phyloP scores from a whole-genome alignment of 2,329 filamentous ascomycete genomes.

The Chalaropsis ovoidea region DNA sequence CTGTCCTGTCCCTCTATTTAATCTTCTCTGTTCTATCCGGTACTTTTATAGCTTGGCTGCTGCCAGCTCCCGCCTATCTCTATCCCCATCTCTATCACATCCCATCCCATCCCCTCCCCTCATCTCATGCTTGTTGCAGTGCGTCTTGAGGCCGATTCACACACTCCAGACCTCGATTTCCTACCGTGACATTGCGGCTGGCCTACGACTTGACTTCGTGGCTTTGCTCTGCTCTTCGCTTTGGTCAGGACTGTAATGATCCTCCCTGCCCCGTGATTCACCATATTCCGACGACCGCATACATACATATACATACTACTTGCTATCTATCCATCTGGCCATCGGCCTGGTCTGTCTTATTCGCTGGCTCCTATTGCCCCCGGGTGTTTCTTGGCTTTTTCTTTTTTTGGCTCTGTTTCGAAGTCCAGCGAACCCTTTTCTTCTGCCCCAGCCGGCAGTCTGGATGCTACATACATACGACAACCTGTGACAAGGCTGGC shows the following conservation, averaged over 20 bases:
- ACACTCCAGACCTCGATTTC: background rate
- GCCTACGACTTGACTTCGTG: background rate
- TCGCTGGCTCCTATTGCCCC: background rate
- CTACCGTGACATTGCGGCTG: background rate
- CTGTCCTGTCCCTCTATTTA: background rate
- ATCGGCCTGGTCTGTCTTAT: background rate
- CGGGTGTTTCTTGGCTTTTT: background rate
- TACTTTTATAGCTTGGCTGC: background rate
- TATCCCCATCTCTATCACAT: background rate
- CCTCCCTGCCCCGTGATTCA: slow-evolving; percentile 19
- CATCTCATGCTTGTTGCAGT: too few relatives aligned
- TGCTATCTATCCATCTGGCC: background rate
- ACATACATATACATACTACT: background rate
- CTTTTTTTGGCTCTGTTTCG: background rate
- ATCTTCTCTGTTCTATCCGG: background rate
- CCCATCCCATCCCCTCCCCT: too few relatives aligned
- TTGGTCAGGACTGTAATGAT: slow-evolving; percentile 17
- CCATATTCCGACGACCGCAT: slow-evolving; percentile 13
- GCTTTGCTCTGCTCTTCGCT: slow-evolving; percentile 5
- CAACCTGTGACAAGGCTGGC: slow-evolving; percentile 6
- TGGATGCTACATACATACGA: slow-evolving; percentile 5
- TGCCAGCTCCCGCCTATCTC: background rate
- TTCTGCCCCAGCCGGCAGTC: background rate
- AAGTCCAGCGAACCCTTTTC: slow-evolving; percentile 6
- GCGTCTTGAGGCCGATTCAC: too few relatives aligned